These are phyloP conservation scores for Nicotiana tabacum DNA, from an alignment of 257 asterid species.

Conservation along the genomic window DNA sequence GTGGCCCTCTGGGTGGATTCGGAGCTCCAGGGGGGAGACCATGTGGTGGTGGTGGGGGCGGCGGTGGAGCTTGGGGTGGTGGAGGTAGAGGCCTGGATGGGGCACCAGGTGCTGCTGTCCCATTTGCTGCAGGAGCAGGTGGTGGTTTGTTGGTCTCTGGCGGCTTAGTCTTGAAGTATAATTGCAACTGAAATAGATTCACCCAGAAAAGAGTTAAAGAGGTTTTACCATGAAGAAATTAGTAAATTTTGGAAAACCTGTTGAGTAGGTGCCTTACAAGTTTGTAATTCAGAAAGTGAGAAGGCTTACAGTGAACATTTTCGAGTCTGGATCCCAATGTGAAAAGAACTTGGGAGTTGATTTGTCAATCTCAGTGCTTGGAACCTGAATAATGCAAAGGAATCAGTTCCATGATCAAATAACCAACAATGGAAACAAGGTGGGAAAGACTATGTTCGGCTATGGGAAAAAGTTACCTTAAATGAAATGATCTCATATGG, in stretches of 20 bases:
- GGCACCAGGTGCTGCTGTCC: slow-evolving; percentile 48
- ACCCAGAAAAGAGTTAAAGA: background rate
- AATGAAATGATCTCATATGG: slow-evolving; percentile 93
- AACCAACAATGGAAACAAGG: background rate
- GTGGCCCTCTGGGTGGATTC: slow-evolving; percentile 50
- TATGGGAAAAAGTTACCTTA: slow-evolving; percentile 42
- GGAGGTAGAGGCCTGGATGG: slow-evolving; percentile 61
- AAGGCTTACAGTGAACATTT: slow-evolving; percentile 81
- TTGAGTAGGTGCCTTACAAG: background rate
- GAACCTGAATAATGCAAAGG: slow-evolving; percentile 48
- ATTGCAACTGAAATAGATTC: slow-evolving; percentile 44
- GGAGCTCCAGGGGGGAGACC: slow-evolving; percentile 56
- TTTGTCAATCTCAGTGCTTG: slow-evolving; percentile 90
- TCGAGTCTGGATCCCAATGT: slow-evolving; percentile 97
- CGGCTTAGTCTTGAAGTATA: slow-evolving; percentile 79
- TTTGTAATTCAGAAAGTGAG: background rate
- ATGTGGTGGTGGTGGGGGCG: slow-evolving; percentile 48
- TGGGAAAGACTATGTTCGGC: background rate
- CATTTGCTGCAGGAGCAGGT: slow-evolving; percentile 54
- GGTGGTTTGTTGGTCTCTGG: slow-evolving; percentile 68
- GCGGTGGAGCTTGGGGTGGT: slow-evolving; percentile 18
- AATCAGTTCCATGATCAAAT: background rate
- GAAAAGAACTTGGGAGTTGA: slow-evolving; percentile 97
- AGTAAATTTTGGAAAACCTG: background rate
- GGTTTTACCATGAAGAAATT: background rate